A percentile compares a stretch with the other conserved stretches of the same genome.
Evolutionary conservation across 2,329 filamentous ascomycete species (phyloP).

Genomic region (Pseudogymnoascus sp.): DNA sequence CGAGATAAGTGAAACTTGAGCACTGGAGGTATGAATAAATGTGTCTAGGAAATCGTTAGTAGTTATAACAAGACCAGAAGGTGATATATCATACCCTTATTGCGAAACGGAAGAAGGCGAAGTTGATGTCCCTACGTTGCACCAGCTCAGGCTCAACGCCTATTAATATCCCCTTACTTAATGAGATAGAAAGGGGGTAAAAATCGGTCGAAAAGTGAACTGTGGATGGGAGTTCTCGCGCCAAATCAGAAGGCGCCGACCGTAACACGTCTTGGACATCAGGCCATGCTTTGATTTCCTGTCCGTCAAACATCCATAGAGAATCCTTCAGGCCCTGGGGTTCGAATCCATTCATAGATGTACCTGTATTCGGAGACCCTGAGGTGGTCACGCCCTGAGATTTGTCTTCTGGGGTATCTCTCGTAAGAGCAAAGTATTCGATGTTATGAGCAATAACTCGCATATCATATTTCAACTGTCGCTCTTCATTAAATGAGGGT

Average conservation of each 20-base stretch:
- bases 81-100: slow-evolving; percentile 58
- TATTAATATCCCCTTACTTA: slow-evolving; percentile 84
- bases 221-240: slow-evolving; percentile 62
- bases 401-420: slow-evolving; percentile 57
- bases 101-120: slow-evolving; percentile 80
- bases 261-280: slow-evolving; percentile 78
- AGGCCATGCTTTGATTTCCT: slow-evolving; percentile 78
- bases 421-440: slow-evolving; percentile 88
- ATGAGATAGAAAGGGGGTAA: slow-evolving; percentile 78
- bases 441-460: slow-evolving; percentile 91
- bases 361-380: slow-evolving; percentile 14
- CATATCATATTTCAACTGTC: slow-evolving; percentile 96
- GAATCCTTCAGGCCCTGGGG: slow-evolving; percentile 59
- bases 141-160: slow-evolving; percentile 88
- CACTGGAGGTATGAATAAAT: slow-evolving; percentile 84
- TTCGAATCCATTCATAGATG: slow-evolving; percentile 12
- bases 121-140: slow-evolving; percentile 85
- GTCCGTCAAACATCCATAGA: slow-evolving; percentile 89
- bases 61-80: background rate
- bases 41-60: slow-evolving; percentile 52
- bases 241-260: slow-evolving; percentile 55
- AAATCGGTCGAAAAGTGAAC: slow-evolving; percentile 85
- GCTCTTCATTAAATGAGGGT: slow-evolving; percentile 72
- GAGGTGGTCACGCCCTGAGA: slow-evolving; percentile 17
- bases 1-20: slow-evolving; percentile 70